A percentile compares a stretch with the other conserved stretches of the same genome.
Evolutionary conservation across 2,329 filamentous ascomycete species (phyloP).

Genomic region (Amphichorda felina): DNA sequence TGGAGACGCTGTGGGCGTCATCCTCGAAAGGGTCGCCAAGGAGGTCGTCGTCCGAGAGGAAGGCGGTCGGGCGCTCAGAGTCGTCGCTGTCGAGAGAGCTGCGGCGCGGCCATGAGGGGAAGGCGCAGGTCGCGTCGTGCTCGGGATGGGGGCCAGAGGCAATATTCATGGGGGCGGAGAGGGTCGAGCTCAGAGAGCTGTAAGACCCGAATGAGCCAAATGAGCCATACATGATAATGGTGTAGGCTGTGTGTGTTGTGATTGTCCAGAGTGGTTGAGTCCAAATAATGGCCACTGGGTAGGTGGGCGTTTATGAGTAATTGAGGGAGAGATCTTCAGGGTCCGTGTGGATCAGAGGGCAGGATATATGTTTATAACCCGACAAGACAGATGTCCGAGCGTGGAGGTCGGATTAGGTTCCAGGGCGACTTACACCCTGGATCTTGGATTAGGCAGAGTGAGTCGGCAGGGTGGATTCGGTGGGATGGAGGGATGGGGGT

Average conservation of each 20-base stretch:
- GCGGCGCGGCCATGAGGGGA: constrained; percentile 46
- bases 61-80: constrained; percentile 36
- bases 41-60: constrained; percentile 49
- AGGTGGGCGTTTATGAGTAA: no score
- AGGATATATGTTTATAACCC: no score
- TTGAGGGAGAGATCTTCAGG: constrained; percentile 1
- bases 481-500: neutral
- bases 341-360: neutral
- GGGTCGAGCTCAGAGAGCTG: constrained; percentile 31
- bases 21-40: constrained; percentile 14
- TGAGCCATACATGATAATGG: constrained; percentile 29
- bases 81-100: constrained; percentile 32
- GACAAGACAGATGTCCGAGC: no score
- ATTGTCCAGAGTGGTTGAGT: no score
- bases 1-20: constrained; percentile 28
- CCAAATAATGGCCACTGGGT: no score
- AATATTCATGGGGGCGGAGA: constrained; percentile 33
- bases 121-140: constrained; percentile 37
- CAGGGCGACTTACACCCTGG: neutral
- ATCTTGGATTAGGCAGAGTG: neutral
- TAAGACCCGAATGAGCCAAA: constrained; percentile 32
- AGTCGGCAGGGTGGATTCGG: neutral
- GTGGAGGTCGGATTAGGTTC: no score
- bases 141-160: constrained; percentile 16
- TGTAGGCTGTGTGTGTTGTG: neutral